These are phyloP conservation scores for Gossypium longicalyx DNA, from an alignment of 345 rosid genomes.

Conservation along the genomic window DNA sequence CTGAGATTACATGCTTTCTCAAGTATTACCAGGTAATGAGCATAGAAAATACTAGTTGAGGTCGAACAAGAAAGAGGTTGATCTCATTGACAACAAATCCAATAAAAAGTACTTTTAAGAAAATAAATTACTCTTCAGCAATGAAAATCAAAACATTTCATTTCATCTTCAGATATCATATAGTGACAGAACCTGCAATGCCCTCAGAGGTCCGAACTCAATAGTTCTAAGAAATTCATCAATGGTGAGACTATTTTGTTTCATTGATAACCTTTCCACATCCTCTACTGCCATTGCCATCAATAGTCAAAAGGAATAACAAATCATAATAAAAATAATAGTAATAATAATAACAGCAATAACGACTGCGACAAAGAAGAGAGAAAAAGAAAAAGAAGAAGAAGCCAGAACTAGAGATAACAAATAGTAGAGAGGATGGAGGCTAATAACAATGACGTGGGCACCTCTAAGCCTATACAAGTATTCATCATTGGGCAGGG, in stretches of 20 bases:
- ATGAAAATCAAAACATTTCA: neutral
- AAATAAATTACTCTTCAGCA: neutral
- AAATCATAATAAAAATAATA: neutral
- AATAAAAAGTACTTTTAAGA: too few relatives aligned
- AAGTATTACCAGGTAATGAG: neutral
- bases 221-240: neutral
- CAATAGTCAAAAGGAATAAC: neutral
- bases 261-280: neutral
- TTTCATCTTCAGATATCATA: neutral
- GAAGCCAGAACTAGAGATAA: neutral
- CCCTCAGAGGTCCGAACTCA: neutral
- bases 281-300: neutral
- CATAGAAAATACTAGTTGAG: neutral
- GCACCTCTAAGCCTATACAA: neutral
- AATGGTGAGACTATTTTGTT: neutral
- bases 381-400: neutral
- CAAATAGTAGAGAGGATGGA: neutral
- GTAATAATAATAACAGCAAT: neutral
- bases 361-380: neutral
- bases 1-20: neutral
- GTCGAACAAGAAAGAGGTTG: neutral
- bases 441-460: neutral
- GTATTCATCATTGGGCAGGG: slow-evolving; percentile 6
- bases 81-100: neutral
- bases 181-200: neutral